Evolutionary conservation across 2,329 filamentous ascomycete species (phyloP).

Genomic region (Chaetomium globosum): DNA sequence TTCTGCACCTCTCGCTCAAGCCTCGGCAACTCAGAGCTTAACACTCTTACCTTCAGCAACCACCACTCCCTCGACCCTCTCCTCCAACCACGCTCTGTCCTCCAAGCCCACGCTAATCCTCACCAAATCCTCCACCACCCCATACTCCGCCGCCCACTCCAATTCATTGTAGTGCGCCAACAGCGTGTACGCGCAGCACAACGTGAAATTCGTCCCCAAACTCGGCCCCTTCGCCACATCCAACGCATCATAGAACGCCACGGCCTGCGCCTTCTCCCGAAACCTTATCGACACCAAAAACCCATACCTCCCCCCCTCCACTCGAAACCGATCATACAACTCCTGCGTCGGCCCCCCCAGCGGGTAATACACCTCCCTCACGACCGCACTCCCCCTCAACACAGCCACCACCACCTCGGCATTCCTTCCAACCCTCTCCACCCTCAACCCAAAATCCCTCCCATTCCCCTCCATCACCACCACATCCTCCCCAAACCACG

Average conservation of each 20-base stretch:
- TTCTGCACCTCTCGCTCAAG: too few species aligned
- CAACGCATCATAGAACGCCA: constrained; percentile 33
- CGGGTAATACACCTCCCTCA: constrained; percentile 33
- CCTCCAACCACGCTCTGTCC: constrained; percentile 29
- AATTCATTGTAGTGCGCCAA: constrained; percentile 35
- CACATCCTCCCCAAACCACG: constrained; percentile 33
- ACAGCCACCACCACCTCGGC: constrained; percentile 20
- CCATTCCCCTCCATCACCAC: constrained; percentile 32
- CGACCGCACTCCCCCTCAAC: constrained; percentile 12
- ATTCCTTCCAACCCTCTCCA: constrained; percentile 25
- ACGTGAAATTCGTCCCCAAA: constrained; percentile 35
- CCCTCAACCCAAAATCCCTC: constrained; percentile 26
- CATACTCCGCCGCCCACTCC: constrained; percentile 33
- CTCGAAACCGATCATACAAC: constrained; percentile 26
- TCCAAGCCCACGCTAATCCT: constrained; percentile 37
- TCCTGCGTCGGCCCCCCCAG: constrained; percentile 22
- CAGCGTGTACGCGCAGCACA: constrained; percentile 35
- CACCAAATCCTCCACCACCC: constrained; percentile 34
- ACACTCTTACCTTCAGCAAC: not conserved
- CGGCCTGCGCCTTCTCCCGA: constrained; percentile 11
- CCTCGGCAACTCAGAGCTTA: too few species aligned
- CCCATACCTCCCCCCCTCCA: constrained; percentile 26
- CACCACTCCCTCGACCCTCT: constrained; percentile 20
- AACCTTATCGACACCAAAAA: constrained; percentile 33
- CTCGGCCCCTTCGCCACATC: constrained; percentile 36